Conservation (phyloP, 805 yeast genomes). For the Yarrowia hollandica region DNA sequence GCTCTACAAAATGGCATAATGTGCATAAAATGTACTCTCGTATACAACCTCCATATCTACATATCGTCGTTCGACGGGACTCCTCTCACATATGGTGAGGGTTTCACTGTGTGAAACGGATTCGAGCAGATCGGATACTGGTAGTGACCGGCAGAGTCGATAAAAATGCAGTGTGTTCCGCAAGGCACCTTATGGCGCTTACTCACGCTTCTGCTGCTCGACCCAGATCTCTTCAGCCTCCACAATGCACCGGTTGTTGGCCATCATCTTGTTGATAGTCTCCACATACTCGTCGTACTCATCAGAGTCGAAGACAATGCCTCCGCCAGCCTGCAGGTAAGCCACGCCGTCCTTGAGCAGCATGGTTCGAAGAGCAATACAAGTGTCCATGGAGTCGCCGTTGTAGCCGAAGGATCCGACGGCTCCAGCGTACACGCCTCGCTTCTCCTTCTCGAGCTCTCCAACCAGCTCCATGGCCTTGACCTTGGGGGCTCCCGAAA, state of each 20-base stretch:
- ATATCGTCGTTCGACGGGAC: conserved; percentile 21
- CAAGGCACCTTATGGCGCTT: not conserved
- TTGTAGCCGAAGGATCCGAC: conserved; percentile 98
- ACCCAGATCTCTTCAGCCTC: conserved; percentile 71
- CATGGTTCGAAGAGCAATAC: conserved; percentile 97
- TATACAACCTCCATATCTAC: no score
- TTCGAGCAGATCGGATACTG: not conserved
- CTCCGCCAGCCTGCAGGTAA: conserved; percentile 98
- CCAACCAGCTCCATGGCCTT: conserved; percentile 93
- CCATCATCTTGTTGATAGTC: conserved; percentile 95
- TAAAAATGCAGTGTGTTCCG: no score
- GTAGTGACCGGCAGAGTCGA: not conserved
- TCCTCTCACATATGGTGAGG: conserved; percentile 14
- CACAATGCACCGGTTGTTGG: conserved; percentile 85
- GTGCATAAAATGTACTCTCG: no score
- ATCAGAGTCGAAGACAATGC: conserved; percentile 93
- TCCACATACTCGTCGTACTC: conserved; percentile 94
- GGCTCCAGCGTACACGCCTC: conserved; percentile 98
- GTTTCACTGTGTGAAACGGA: conserved; percentile 17
- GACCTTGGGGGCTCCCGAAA: conserved; percentile 97
- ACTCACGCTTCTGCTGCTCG: conserved; percentile 23
- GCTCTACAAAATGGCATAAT: no score
- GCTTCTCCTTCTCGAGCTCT: conserved; percentile 83
- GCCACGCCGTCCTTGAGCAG: conserved; percentile 87
- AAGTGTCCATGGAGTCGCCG: conserved; percentile 92